Evolutionary conservation across 192 early-diverging fungal species (phyloP).

Genomic region (Diversispora epigaea): DNA sequence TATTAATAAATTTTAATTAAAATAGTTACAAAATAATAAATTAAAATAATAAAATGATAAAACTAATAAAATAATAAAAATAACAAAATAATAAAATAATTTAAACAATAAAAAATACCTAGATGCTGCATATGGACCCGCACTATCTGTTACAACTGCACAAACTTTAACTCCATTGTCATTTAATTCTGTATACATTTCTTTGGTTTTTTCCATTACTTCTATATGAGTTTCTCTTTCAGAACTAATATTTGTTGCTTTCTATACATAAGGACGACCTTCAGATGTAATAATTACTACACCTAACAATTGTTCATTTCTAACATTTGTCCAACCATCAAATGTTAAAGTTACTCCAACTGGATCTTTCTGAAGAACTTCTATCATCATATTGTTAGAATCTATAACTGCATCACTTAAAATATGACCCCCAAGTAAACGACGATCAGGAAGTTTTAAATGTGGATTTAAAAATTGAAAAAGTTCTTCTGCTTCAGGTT

Average conservation of each 20-base stretch:
- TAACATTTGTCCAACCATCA: conserved; percentile 6
- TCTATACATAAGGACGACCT: background rate
- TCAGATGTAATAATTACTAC: conserved; percentile 1
- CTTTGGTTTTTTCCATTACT: conserved; percentile 11
- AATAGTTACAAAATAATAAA: too few relatives aligned
- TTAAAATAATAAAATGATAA: background rate
- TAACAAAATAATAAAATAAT: conserved; percentile 18
- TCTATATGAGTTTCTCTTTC: background rate
- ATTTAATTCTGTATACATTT: background rate
- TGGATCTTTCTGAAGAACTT: background rate
- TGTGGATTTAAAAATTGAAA: conserved; percentile 14
- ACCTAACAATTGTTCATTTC: conserved; percentile 7
- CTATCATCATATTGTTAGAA: background rate
- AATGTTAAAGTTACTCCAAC: conserved; percentile 14
- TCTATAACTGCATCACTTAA: background rate
- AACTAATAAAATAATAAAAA: conserved; percentile 14
- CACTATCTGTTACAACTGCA: conserved; percentile 13
- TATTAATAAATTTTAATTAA: too few relatives aligned
- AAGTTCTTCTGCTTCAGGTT: conserved; percentile 2
- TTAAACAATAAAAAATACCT: conserved; percentile 12
- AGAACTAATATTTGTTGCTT: background rate
- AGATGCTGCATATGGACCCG: background rate
- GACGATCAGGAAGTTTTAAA: conserved; percentile 4
- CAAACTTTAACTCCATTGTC: background rate
- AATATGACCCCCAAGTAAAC: too few relatives aligned